These are phyloP conservation scores for Penicillium italicum DNA, from an alignment of 2,329 filamentous ascomycete genomes.

Conservation along the genomic window DNA sequence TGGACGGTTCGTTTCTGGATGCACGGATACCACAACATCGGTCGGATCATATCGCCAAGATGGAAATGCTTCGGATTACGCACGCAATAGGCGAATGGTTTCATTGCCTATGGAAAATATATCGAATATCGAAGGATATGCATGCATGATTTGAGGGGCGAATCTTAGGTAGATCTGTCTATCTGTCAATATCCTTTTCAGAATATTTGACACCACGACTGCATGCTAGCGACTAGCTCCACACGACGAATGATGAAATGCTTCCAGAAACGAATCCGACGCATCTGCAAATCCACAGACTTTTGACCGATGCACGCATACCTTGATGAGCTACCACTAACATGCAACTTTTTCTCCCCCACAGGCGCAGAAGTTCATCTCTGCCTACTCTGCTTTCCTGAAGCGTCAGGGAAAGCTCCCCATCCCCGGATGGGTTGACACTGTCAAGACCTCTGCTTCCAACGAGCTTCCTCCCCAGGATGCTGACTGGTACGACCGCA, in stretches of 20 bases:
- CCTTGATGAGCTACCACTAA: constrained; percentile 14
- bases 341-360: constrained; percentile 19
- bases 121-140: constrained; percentile 6
- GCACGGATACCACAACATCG: constrained; percentile 8
- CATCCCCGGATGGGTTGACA: constrained; percentile 81
- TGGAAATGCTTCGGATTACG: constrained; percentile 6
- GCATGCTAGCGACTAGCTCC: constrained; percentile 2
- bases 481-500: constrained; percentile 83
- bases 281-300: constrained; percentile 19
- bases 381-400: constrained; percentile 65
- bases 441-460: constrained; percentile 94
- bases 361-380: constrained; percentile 66
- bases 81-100: neutral
- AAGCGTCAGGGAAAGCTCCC: constrained; percentile 69
- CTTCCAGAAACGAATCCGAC: constrained; percentile 20
- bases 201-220: neutral
- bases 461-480: constrained; percentile 98
- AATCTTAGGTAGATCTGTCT: neutral
- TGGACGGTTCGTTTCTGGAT: constrained; percentile 22
- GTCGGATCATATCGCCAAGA: constrained; percentile 7
- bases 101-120: neutral
- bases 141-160: constrained; percentile 5
- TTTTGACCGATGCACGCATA: constrained; percentile 10
- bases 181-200: neutral
- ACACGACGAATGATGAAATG: constrained; percentile 14